These are phyloP conservation scores for Rhizopogon vesiculosus DNA, from an alignment of 768 basidiomycete genomes.

Conservation along the genomic window DNA sequence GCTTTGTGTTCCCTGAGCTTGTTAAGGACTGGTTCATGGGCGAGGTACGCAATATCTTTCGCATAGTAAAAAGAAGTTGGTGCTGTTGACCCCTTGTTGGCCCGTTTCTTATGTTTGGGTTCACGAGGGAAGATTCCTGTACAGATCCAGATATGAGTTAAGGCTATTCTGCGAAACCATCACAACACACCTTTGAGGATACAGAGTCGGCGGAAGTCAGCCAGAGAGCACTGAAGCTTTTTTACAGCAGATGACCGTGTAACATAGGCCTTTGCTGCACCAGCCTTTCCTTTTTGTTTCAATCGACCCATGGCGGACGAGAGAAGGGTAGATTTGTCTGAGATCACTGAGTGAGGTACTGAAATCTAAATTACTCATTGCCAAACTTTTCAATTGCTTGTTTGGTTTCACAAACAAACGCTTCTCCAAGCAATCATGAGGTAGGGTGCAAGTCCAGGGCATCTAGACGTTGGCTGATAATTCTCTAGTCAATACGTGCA, in stretches of 20 bases:
- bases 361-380: neutral
- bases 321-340: neutral
- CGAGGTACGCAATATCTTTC: slow-evolving; percentile 96
- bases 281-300: slow-evolving; percentile 82
- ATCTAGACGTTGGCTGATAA: slow-evolving; percentile 6
- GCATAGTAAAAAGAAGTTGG: slow-evolving; percentile 98
- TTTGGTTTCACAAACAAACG: slow-evolving; percentile 28
- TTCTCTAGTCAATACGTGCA: slow-evolving; percentile 86
- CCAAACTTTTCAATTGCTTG: slow-evolving; percentile 9
- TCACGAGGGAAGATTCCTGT: slow-evolving; percentile 97
- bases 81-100: slow-evolving; percentile 96
- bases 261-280: slow-evolving; percentile 87
- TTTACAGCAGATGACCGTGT: slow-evolving; percentile 90
- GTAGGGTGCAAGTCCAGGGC: slow-evolving; percentile 14
- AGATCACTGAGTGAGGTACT: neutral
- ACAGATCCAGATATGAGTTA: slow-evolving; percentile 5
- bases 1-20: slow-evolving; percentile 97
- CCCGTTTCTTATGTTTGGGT: slow-evolving; percentile 84
- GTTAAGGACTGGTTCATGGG: slow-evolving; percentile 92
- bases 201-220: slow-evolving; percentile 94
- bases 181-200: slow-evolving; percentile 83
- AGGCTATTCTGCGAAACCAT: neutral
- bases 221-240: slow-evolving; percentile 93
- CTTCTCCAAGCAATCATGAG: slow-evolving; percentile 25
- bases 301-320: slow-evolving; percentile 61